phyloP scores from a whole-genome alignment of 176 grass and related monocot species.

The Musa schizocarpa region DNA sequence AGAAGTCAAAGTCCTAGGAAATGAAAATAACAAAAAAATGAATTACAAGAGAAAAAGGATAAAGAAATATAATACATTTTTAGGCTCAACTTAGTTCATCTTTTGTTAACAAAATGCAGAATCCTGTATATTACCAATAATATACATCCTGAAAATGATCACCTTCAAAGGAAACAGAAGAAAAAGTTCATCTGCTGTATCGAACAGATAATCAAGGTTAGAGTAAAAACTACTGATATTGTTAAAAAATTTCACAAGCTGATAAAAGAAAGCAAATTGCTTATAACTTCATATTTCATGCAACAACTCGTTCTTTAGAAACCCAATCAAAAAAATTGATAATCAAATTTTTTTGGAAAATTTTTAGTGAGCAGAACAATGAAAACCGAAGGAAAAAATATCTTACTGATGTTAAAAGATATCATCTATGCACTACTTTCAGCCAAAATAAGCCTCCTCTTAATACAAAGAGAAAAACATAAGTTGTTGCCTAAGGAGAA shows the following conservation, averaged over 20 bases:
- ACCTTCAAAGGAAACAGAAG: too few relatives aligned
- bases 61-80: not conserved
- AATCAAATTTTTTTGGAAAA: too few relatives aligned
- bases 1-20: conserved; percentile 14
- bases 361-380: too few relatives aligned
- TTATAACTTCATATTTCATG: not conserved
- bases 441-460: too few relatives aligned
- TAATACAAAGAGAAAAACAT: too few relatives aligned
- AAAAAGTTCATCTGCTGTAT: not conserved
- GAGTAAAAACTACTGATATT: not conserved
- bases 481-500: too few relatives aligned
- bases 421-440: too few relatives aligned
- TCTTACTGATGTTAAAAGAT: too few relatives aligned
- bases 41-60: not conserved
- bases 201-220: not conserved
- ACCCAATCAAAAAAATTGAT: too few relatives aligned
- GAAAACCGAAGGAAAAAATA: too few relatives aligned
- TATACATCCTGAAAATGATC: not conserved
- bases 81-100: not conserved
- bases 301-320: too few relatives aligned
- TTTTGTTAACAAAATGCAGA: not conserved
- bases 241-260: not conserved
- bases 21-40: not conserved
- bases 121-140: not conserved
- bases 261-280: not conserved